phyloP scores from a whole-genome alignment of 345 rosid genomes.

The Populus davidiana region DNA sequence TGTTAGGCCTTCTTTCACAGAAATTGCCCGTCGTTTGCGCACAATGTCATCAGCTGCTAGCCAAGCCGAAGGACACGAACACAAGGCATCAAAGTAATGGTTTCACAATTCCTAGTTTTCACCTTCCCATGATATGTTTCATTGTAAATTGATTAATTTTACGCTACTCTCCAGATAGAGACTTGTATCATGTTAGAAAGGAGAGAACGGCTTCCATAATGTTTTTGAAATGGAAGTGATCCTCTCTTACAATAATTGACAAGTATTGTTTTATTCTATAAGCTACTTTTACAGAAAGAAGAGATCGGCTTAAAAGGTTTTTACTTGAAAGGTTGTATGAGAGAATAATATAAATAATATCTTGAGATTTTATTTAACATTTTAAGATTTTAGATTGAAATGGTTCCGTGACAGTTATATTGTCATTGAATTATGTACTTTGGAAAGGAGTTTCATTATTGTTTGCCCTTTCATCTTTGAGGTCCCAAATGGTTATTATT shows the following conservation, averaged over 20 bases:
- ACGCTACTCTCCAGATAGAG: not conserved
- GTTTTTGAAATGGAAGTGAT: slow-evolving; percentile 36
- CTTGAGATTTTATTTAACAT: rapidly evolving
- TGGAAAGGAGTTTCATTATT: not conserved
- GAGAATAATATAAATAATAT: too few relatives aligned
- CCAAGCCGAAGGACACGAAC: slow-evolving; percentile 48
- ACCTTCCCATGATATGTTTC: not conserved
- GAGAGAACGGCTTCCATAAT: slow-evolving; percentile 30
- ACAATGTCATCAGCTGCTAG: slow-evolving; percentile 58
- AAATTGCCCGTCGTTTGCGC: slow-evolving; percentile 60
- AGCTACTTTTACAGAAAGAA: rapidly evolving
- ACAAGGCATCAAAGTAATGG: slow-evolving; percentile 50
- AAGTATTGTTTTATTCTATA: not conserved
- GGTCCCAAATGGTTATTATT: not conserved
- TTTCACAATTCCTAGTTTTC: not conserved
- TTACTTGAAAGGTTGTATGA: rapidly evolving
- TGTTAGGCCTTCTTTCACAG: slow-evolving; percentile 69
- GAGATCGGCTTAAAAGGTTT: too few relatives aligned
- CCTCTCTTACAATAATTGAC: slow-evolving; percentile 7
- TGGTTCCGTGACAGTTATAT: rapidly evolving
- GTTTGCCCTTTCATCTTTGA: rapidly evolving
- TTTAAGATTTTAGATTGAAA: too few relatives aligned
- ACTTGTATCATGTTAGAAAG: not conserved
- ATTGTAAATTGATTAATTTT: not conserved
- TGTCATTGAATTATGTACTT: not conserved